Base-by-base conservation (phyloP, 805 yeast genomes). In the Kodamaea jinghongensis region DNA sequence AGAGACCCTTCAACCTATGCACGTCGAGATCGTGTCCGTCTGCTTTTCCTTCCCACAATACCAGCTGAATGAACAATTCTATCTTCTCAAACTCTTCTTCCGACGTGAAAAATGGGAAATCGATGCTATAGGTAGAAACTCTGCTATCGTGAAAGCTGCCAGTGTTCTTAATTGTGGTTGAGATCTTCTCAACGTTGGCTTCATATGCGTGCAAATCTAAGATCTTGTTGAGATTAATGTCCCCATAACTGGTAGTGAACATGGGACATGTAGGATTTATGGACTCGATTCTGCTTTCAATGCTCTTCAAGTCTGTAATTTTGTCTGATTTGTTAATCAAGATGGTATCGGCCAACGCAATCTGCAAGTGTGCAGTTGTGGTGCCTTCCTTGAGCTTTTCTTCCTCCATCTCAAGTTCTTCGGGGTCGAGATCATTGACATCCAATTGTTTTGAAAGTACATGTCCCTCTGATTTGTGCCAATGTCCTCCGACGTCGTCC, bases 361-460 rank as follows among this genome's bases (percentile, higher is more conserved):
- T 75, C 63, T 93, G 99, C 23, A 87, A 68, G 55, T 85, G 89
- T 0, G 98, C 97, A 2, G 95, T 83, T 0, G 95, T 83, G 10
- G 80, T 55, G 4, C 78, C 79, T 31, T 63, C 60, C 13, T 60
- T 48, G 5, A 66, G 41, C 25, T 68, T 63, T 8, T 61, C 49
- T 12, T 52, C 54, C 22, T 47, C 49, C 8, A 67, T 60, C 6
- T 65, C 68, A 16, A 60, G 58, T 6, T 56, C 52, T 12, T 48
- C 54, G 9, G 58, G 51, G 5, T 56, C 48, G 22, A 49, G 51
- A 6, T 52, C 62, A 8, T 36, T 41, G n/a, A 44, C 37, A n/a
- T 36, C 28, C 6, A 46, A 20, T 34, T 60, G 65, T 1, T 46
- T 17, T 4, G 26, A 16, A 34, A 49, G 47, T 28, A 63, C 34